These are phyloP conservation scores for Phytophthora sansomeana DNA, from an alignment of 352 stramenopile genomes.

Conservation along the genomic window DNA sequence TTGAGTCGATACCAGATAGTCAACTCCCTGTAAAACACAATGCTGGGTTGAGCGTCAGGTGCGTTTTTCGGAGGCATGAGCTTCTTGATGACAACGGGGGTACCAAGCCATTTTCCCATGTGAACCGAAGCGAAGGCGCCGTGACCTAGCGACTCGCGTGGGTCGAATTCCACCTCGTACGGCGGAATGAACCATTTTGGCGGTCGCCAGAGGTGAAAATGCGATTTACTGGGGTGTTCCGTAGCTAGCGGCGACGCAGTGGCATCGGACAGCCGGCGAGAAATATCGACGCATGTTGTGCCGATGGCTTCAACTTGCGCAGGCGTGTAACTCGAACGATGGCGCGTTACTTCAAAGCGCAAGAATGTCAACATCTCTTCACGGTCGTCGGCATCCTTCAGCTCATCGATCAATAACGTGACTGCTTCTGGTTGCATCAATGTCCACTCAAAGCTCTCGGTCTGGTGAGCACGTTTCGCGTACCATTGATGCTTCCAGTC, in stretches of 20 bases:
- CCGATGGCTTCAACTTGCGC: conserved; percentile 32
- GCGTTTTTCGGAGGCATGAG: conserved; percentile 10
- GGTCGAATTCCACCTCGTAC: conserved; percentile 45
- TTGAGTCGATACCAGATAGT: conserved; percentile 43
- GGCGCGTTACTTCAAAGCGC: conserved; percentile 39
- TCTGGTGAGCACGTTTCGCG: conserved; percentile 22
- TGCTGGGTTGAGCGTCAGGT: conserved; percentile 15
- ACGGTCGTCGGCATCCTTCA: conserved; percentile 25
- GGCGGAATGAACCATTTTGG: conserved; percentile 49
- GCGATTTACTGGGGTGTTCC: background rate
- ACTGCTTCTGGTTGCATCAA: conserved; percentile 24
- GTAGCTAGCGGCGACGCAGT: background rate
- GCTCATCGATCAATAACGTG: conserved; percentile 26
- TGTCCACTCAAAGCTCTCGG: conserved; percentile 18
- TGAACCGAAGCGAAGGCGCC: conserved; percentile 46
- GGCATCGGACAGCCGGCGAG: conserved; percentile 22
- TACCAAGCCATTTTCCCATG: conserved; percentile 41
- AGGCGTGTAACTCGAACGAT: conserved; percentile 31
- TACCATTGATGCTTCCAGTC: conserved; percentile 45
- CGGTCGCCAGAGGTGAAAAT: conserved; percentile 25
- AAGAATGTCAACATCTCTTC: conserved; percentile 41
- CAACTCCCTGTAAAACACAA: conserved; percentile 40
- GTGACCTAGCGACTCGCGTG: conserved; percentile 29
- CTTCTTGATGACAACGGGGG: conserved; percentile 46
- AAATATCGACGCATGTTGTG: conserved; percentile 26